Evolutionary conservation across 768 basidiomycete species (phyloP), one percentile per base, ranked within the genome.

Genomic region (Pulveroboletus ravenelii): DNA sequence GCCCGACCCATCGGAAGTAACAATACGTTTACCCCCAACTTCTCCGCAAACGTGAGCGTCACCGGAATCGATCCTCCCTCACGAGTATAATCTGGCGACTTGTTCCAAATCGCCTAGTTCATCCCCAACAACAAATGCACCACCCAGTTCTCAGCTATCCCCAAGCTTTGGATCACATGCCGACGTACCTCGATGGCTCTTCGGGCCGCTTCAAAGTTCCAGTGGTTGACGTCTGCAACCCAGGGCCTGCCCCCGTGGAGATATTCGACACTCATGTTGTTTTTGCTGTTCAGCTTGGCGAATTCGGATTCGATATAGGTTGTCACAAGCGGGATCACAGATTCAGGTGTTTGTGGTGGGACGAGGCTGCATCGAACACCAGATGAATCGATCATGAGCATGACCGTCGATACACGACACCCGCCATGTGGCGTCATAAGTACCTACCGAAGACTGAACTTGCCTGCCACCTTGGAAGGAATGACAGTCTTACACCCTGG

Each of bases 11-110:
- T 94, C 1, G 93, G 95, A 27, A 97, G 75, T 17, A 97, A 72
- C 50, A 94, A 67, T 9, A 96, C 90, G 62, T 93, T 96, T 48
- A 93, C 85, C 12, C 82, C 81, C 41, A 96, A 72, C 39, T 81
- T 81, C 63, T 96, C 91, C 10, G 93, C 91, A 65, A 98, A 95
- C 2, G 92, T 94, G 50, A 97, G 76, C 5, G 93, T 94, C 29
- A 95, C 89, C 0, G 93, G 93, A 55, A 94, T 94, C 6, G 90
- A 91, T 5, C 94, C 94, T n/a, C 92, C 92, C 66, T 95, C 93
- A 37, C 92, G 81, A 2, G 87, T 93, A 51, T 86, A 73, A 64
- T 94, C 89, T 0, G 93, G 93, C 6, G 81, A 79, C 63, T 78
- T 77, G 41, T 79, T 74, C 71, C 91, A 93, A 9, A 93, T 63